Evolutionary conservation across 768 basidiomycete genomes (phyloP).

Genomic region (Amanita rubescens): DNA sequence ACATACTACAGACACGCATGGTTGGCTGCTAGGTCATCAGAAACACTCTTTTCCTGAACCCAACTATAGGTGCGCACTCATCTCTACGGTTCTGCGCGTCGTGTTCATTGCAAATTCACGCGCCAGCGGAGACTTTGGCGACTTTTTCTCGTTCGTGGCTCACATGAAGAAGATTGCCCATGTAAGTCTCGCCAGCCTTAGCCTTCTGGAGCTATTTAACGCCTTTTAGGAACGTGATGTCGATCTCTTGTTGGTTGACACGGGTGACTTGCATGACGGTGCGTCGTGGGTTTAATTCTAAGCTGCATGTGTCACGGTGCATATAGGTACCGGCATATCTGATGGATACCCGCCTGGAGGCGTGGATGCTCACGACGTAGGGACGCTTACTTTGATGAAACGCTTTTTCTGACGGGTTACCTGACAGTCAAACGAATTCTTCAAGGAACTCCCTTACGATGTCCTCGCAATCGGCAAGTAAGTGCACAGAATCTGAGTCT

Average conservation of each 20-base stretch:
- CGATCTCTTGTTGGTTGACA: conserved; percentile 77
- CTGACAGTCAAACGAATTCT: conserved; percentile 65
- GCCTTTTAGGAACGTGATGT: conserved; percentile 51
- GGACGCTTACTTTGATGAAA: conserved; percentile 7
- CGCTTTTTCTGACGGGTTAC: background rate
- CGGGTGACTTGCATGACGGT: conserved; percentile 75
- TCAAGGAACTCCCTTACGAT: conserved; percentile 72
- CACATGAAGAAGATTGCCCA: conserved; percentile 75
- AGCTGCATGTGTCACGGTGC: background rate
- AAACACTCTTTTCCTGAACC: conserved; percentile 67
- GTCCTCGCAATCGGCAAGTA: conserved; percentile 80
- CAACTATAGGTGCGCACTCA: conserved; percentile 49
- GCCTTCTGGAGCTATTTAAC: background rate
- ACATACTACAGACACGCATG: conserved; percentile 78
- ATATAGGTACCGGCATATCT: conserved; percentile 64
- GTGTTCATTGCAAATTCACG: background rate
- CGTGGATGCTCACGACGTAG: conserved; percentile 65
- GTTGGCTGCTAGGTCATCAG: conserved; percentile 73
- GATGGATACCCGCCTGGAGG: conserved; percentile 69
- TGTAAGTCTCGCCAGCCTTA: conserved; percentile 22
- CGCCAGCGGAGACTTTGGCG: conserved; percentile 46
- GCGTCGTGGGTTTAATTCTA: background rate
- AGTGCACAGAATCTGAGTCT: conserved; percentile 15
- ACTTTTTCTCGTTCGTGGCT: conserved; percentile 78
- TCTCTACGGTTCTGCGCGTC: background rate